Percentiles rank a stretch among this genome's conserved stretches.
phyloP scores from a whole-genome alignment of 805 yeast species.

The Hyphopichia homilentoma region DNA sequence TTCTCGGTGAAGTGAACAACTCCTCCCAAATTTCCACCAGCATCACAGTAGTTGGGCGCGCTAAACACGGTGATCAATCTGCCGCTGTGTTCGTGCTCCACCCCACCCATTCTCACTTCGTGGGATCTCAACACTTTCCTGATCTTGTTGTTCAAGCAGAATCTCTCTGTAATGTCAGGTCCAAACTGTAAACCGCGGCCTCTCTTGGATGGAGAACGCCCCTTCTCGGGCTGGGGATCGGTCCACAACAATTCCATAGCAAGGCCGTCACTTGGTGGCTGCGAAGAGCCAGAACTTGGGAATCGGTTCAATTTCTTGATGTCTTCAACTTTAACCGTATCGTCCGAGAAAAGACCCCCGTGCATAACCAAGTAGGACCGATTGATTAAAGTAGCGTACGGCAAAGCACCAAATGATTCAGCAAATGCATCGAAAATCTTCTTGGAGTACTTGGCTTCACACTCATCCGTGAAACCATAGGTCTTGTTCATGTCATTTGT shows the following conservation, averaged over 20 bases:
- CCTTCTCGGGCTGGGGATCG: constrained; percentile 79
- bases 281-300: constrained; percentile 46
- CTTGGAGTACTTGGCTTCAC: constrained; percentile 83
- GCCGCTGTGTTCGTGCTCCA: constrained; percentile 82
- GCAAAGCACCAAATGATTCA: constrained; percentile 81
- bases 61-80: constrained; percentile 89
- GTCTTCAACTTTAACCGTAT: constrained; percentile 66
- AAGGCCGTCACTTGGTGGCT: constrained; percentile 87
- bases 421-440: constrained; percentile 78
- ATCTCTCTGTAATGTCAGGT: constrained; percentile 83
- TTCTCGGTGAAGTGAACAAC: constrained; percentile 66
- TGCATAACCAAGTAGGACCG: constrained; percentile 84
- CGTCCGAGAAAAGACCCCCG: constrained; percentile 89
- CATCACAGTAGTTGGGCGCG: constrained; percentile 97
- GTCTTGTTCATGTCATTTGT: constrained; percentile 95
- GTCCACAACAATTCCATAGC: constrained; percentile 98
- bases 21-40: constrained; percentile 88
- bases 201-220: constrained; percentile 84
- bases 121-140: constrained; percentile 88
- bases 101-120: constrained; percentile 92
- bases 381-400: constrained; percentile 80
- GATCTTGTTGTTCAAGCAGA: constrained; percentile 68
- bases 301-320: constrained; percentile 70
- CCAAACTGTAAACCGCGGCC: constrained; percentile 97
- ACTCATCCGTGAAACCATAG: constrained; percentile 95